Base-by-base conservation (phyloP, 768 basidiomycete species). In the Tricholoma hemisulphureum region DNA sequence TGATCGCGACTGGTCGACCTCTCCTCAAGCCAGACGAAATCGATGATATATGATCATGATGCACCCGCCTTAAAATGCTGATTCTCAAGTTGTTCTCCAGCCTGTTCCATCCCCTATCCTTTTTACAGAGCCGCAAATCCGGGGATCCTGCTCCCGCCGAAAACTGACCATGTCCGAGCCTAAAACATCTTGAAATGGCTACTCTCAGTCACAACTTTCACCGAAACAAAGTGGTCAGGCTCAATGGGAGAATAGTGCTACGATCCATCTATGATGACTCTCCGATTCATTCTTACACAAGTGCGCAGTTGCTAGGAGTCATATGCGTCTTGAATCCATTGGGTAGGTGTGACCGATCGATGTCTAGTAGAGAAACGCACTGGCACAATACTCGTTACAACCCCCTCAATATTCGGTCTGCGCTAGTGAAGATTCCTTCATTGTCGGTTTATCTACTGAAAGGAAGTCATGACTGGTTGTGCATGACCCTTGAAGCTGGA, bases 121-220 rank as follows among this genome's bases (percentile, higher is more conserved):
- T n/a, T n/a, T n/a, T n/a, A n/a, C n/a, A n/a, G 77, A 84, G 51
- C 52, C 78, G 24, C 74, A 88, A 67, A 87, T 52, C 74, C 84
- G 8, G 82, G 88, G 51, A 53, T 75, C 4, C 61, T 88, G 0
- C 83, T 83, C 9, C 84, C 85, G 43, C 88, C 88, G 3, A 79
- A 77, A 6, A 87, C 88, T 0, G 88, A 89, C 63, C 63, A 73
- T 21, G 87, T 87, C 11, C 58, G 57, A 21, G 72, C 75, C 56
- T 50, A 86, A 86, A n/a, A n/a, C n/a, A n/a, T n/a, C 61, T 76
- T 77, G 59, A 87, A 87, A 63, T 88, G 87, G 87, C 80, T 85
- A 0, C 84, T 86, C 64, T 73, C 80, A 49, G 66, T 85, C 20
- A 86, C n/a, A n/a, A n/a, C n/a, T n/a, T n/a, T n/a, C n/a, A n/a